Evolutionary conservation across 495 filamentous ascomycete genomes (phyloP), one percentile per base, ranked within the genome.

Genomic region (Recurvomyces mirabilis): DNA sequence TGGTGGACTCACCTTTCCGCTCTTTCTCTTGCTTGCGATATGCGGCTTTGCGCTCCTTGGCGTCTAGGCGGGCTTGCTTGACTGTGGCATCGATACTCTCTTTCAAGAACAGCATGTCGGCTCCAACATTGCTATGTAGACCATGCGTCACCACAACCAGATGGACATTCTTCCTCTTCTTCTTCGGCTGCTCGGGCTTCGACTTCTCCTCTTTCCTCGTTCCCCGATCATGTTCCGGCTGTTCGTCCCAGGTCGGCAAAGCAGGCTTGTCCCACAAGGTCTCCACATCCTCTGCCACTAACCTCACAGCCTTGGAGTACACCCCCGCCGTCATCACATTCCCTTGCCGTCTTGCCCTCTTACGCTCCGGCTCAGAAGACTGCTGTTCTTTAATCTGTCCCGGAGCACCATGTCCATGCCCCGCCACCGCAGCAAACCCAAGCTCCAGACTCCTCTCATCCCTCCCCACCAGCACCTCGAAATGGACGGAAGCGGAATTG

Each of bases 91-190:
- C 93, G 41, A 98, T 95, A 53, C 85, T 88, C 60, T 98, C 91
- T 57, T 98, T 98, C 54, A 98, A 61, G 59, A 83, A 98, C 21
- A 98, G 68, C 93, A 98, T 93, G 65, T 98, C 91, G 30, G 86
- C 78, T 1, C 93, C 87, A n/a, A 94, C 71, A 63, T 98, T 98
- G 63, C 88, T 93, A 60, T 96, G 91, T 49, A 98, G 62, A 0
- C 91, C 91, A 68, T 98, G 91, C 0, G 91, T 96, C 41, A 98
- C 59, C 6, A 98, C 71, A 7, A 98, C 91, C 45, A 98, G 67
- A 56, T 98, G 91, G 0, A 96, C 67, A 53, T 78, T 87, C 65
- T 84, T 89, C n/a, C n/a, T n/a, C 52, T 60, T 68, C 55, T 67
- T 73, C 46, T 54, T 64, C 19, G 47, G 37, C 40, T 54, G 61